These are phyloP conservation scores for Daldinia caldariorum DNA, from an alignment of 495 filamentous ascomycete species.

Conservation along the genomic window DNA sequence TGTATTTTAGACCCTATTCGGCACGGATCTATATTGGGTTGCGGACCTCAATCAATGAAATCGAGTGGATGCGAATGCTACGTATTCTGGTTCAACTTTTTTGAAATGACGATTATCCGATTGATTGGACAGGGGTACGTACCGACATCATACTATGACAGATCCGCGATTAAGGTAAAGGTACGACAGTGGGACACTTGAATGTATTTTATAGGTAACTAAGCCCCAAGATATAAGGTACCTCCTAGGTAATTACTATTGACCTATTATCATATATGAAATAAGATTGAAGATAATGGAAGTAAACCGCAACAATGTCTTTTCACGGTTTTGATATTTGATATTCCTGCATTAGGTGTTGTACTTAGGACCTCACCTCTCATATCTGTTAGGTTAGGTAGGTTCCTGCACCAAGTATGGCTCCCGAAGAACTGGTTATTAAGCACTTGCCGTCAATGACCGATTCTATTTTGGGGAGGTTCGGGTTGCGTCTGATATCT, in stretches of 20 bases:
- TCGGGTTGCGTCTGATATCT: not conserved
- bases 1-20: constrained; percentile 1
- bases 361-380: too few relatives aligned
- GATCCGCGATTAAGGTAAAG: constrained; percentile 1
- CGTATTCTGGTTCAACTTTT: constrained; percentile 17
- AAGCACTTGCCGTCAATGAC: not conserved
- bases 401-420: constrained; percentile 18
- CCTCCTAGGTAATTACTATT: too few relatives aligned
- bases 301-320: too few relatives aligned
- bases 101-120: constrained; percentile 32
- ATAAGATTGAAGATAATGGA: too few relatives aligned
- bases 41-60: constrained; percentile 14
- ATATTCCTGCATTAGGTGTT: constrained; percentile 2
- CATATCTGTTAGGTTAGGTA: not conserved
- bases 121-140: constrained; percentile 12
- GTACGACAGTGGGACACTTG: not conserved
- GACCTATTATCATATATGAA: too few relatives aligned
- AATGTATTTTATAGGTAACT: not conserved
- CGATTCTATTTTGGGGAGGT: not conserved
- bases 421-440: constrained; percentile 12
- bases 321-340: too few relatives aligned
- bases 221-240: not conserved
- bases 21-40: constrained; percentile 8
- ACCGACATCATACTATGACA: constrained; percentile 2
- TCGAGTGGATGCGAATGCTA: constrained; percentile 20